Conservation (phyloP, 306 rosid species). For the Quercus cerris region DNA sequence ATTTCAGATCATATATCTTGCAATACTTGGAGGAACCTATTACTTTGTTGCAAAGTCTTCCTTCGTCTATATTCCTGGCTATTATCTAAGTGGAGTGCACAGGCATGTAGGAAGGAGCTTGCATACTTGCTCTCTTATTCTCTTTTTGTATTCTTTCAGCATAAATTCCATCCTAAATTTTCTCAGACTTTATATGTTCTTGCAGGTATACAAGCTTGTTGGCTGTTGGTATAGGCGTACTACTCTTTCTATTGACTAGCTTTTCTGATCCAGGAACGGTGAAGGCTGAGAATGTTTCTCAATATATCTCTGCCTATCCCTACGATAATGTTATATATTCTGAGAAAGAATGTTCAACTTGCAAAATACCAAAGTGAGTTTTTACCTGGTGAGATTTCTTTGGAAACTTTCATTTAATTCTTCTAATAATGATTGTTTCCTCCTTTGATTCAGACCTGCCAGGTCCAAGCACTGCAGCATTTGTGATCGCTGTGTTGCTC, state of each 20-base stretch:
- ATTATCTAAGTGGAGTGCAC: conserved; percentile 77
- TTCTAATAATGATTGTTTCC: not conserved
- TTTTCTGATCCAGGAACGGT: conserved; percentile 86
- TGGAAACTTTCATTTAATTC: conserved; percentile 4
- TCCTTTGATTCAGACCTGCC: conserved; percentile 72
- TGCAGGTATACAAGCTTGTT: conserved; percentile 78
- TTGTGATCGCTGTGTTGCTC: conserved; percentile 87
- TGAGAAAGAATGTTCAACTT: conserved; percentile 84
- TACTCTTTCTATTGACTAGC: conserved; percentile 90
- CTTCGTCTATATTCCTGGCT: conserved; percentile 77
- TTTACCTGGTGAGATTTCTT: not conserved
- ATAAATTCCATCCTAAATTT: conserved; percentile 24
- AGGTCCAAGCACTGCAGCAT: conserved; percentile 98
- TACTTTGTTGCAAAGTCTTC: conserved; percentile 53
- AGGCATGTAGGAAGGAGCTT: conserved; percentile 38
- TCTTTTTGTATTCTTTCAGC: conserved; percentile 3
- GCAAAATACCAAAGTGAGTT: conserved; percentile 89
- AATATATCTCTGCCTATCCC: conserved; percentile 77
- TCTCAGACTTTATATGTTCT: conserved; percentile 23
- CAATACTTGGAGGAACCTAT: conserved; percentile 58
- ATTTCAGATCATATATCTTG: conserved; percentile 64
- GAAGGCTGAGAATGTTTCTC: conserved; percentile 67
- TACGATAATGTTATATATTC: conserved; percentile 74
- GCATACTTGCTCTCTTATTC: not conserved
- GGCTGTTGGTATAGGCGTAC: conserved; percentile 70